Evolutionary conservation across 306 rosid species (phyloP).

Genomic region (Pueraria montana): DNA sequence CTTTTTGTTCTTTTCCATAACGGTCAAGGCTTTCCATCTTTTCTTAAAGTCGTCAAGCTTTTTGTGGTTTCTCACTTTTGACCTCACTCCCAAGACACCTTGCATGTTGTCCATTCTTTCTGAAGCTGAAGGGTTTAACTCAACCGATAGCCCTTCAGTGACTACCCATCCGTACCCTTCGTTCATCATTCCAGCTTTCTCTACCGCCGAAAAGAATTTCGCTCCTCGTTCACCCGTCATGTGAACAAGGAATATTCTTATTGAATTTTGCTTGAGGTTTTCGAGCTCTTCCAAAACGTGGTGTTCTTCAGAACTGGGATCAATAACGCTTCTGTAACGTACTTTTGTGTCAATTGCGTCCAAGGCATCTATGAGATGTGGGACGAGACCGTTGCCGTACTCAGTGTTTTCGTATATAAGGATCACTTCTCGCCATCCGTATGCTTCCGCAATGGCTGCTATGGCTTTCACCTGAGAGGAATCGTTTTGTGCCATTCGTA

Average conservation of each 20-base stretch:
- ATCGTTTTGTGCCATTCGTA: not conserved
- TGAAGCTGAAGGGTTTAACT: not conserved
- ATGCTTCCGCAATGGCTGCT: not conserved
- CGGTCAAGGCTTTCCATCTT: not conserved
- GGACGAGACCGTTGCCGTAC: not conserved
- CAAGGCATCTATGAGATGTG: not conserved
- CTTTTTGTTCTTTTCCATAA: not conserved
- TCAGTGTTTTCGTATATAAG: not conserved
- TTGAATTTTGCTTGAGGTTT: not conserved
- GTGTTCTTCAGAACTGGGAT: not conserved
- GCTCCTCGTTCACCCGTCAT: not conserved
- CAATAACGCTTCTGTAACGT: not conserved
- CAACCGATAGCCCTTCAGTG: not conserved
- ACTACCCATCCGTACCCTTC: not conserved
- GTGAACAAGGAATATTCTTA: not conserved
- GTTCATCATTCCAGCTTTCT: not conserved
- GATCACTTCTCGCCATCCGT: not conserved
- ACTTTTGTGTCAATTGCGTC: not conserved
- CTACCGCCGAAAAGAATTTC: not conserved
- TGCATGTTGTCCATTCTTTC: not conserved
- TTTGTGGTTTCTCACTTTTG: not conserved
- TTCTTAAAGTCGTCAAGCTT: not conserved
- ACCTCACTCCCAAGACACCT: conserved; percentile 7
- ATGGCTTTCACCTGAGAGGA: conserved; percentile 22
- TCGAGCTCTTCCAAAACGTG: not conserved